Evolutionary conservation across 163 green algal species (phyloP).

Genomic region (Coccomyxa subellipsoidea): DNA sequence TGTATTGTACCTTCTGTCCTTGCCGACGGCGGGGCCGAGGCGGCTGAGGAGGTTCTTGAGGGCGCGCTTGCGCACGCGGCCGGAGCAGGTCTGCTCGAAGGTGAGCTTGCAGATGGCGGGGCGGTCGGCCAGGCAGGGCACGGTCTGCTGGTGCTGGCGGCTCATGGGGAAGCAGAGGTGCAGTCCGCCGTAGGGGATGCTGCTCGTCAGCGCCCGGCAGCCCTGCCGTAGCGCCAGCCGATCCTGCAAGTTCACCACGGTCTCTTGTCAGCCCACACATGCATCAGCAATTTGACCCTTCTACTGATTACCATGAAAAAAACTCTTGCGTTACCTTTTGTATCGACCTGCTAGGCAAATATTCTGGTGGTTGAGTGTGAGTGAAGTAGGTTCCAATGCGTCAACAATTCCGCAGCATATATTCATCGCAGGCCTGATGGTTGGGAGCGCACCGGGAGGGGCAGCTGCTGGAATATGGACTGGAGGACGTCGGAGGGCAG

Average conservation of each 20-base stretch:
- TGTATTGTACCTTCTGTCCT: not conserved
- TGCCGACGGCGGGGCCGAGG: not conserved
- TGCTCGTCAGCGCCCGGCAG: not conserved
- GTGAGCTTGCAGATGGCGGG: not conserved
- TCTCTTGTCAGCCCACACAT: too few species aligned
- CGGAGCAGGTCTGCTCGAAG: not conserved
- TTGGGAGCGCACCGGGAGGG: not conserved
- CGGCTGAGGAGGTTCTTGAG: conserved; percentile 1
- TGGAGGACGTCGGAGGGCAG: not conserved
- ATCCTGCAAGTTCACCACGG: not conserved
- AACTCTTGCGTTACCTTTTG: too few species aligned
- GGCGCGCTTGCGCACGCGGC: not conserved
- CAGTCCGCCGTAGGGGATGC: not conserved
- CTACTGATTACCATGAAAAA: too few species aligned
- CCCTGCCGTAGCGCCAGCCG: not conserved
- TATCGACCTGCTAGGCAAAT: too few species aligned
- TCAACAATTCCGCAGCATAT: too few species aligned
- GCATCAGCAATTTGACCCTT: too few species aligned
- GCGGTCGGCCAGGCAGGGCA: not conserved
- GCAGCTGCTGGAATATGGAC: not conserved
- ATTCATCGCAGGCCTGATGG: too few species aligned
- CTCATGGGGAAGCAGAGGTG: not conserved
- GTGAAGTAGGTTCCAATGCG: too few species aligned
- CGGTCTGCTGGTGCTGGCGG: not conserved
- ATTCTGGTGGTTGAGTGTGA: too few species aligned